phyloP scores from a whole-genome alignment of 2,329 filamentous ascomycete genomes.

The Venturia carpophila region DNA sequence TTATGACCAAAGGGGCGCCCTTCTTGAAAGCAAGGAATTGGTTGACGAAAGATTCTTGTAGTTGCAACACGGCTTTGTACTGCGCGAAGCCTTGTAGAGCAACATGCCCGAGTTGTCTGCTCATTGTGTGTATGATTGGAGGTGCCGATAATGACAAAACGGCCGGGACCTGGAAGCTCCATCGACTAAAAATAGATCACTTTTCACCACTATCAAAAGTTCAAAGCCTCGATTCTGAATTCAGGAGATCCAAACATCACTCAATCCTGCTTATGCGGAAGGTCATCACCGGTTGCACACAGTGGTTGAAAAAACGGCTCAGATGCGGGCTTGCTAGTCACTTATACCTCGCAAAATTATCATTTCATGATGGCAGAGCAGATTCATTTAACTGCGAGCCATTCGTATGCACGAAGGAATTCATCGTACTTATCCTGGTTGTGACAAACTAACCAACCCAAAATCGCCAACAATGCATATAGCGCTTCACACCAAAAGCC shows the following conservation, averaged over 20 bases:
- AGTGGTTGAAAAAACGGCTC: too few relatives aligned
- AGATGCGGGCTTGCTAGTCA: too few relatives aligned
- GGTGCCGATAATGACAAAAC: background rate
- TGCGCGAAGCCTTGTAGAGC: background rate
- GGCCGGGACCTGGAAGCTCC: background rate
- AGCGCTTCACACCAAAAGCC: background rate
- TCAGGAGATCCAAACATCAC: too few relatives aligned
- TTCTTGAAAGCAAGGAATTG: conserved; percentile 6
- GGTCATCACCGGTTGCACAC: too few relatives aligned
- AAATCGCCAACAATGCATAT: background rate
- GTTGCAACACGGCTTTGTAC: background rate
- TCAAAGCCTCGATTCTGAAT: too few relatives aligned
- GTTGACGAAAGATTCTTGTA: conserved; percentile 47
- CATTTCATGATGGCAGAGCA: too few relatives aligned
- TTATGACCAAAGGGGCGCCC: conserved; percentile 29
- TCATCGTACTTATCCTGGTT: too few relatives aligned
- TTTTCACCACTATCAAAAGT: too few relatives aligned
- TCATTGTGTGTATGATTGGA: background rate
- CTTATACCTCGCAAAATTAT: too few relatives aligned
- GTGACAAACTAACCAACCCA: background rate
- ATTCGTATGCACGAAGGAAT: too few relatives aligned
- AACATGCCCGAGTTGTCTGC: background rate
- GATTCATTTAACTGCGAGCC: too few relatives aligned
- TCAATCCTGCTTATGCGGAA: too few relatives aligned
- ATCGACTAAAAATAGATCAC: background rate